Percentiles rank a stretch among this genome's conserved stretches.
Evolutionary conservation across 2,329 filamentous ascomycete species (phyloP).

Genomic region (Penicillium crustosum): DNA sequence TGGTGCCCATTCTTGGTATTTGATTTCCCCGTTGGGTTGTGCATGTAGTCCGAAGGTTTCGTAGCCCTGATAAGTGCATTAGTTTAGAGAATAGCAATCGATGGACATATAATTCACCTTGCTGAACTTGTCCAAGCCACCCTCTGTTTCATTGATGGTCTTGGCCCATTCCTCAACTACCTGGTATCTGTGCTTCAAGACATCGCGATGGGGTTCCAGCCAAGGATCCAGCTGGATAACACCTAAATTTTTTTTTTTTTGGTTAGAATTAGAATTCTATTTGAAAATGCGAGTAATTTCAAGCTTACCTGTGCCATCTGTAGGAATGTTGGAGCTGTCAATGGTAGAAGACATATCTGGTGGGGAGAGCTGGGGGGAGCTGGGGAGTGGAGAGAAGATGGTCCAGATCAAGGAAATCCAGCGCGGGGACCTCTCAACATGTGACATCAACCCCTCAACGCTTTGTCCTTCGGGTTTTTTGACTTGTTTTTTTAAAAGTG

Average conservation of each 20-base stretch:
- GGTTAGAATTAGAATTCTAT: background rate
- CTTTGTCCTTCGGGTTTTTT: constrained; percentile 6
- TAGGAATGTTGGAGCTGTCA: constrained; percentile 10
- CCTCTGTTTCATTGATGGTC: constrained; percentile 77
- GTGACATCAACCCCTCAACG: constrained; percentile 19
- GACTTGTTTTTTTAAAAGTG: background rate
- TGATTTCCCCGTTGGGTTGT: constrained; percentile 76
- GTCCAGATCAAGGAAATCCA: constrained; percentile 12
- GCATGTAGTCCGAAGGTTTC: constrained; percentile 87
- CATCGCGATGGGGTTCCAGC: constrained; percentile 78
- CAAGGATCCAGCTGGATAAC: constrained; percentile 86
- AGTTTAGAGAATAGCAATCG: constrained; percentile 5
- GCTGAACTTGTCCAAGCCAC: constrained; percentile 88
- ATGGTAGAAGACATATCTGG: constrained; percentile 7
- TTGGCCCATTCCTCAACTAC: constrained; percentile 86
- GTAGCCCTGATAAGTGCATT: constrained; percentile 60
- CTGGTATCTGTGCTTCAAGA: constrained; percentile 71
- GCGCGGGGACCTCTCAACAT: constrained; percentile 14
- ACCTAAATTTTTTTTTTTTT: constrained; percentile 55
- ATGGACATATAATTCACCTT: constrained; percentile 54
- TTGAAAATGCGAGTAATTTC: background rate
- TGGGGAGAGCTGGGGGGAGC: constrained; percentile 6
- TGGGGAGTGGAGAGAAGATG: constrained; percentile 1
- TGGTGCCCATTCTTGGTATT: constrained; percentile 94
- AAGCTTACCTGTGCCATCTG: constrained; percentile 25